Evolutionary conservation across 2,329 filamentous ascomycete species (phyloP).

Genomic region (Cladosporium halotolerans): DNA sequence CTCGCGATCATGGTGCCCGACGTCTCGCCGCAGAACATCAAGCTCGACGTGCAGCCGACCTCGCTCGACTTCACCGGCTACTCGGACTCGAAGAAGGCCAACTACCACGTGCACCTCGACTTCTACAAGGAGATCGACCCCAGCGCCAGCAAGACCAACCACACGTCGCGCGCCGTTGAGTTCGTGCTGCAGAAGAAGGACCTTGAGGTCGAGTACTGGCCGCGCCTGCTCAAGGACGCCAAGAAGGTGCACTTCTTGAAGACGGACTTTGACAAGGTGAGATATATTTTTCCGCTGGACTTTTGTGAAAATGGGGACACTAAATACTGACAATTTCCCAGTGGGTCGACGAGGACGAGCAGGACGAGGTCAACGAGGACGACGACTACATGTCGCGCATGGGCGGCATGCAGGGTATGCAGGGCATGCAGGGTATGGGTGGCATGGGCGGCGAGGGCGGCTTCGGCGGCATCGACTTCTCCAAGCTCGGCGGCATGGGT

Average conservation of each 20-base stretch:
- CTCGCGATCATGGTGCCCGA: conserved; percentile 87
- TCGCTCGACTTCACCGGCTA: conserved; percentile 75
- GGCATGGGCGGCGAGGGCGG: conserved; percentile 34
- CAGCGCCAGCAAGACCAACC: conserved; percentile 74
- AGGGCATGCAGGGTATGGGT: conserved; percentile 39
- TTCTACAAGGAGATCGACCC: conserved; percentile 89
- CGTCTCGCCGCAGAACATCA: conserved; percentile 66
- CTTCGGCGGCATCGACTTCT: conserved; percentile 49
- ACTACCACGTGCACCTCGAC: conserved; percentile 79
- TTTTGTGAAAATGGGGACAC: background rate
- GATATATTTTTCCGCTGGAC: conserved; percentile 20
- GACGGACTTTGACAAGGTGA: conserved; percentile 95
- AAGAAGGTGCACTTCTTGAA: conserved; percentile 94
- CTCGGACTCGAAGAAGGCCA: conserved; percentile 76
- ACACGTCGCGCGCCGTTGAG: conserved; percentile 83
- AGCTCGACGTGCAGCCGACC: conserved; percentile 75
- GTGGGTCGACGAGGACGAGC: conserved; percentile 98
- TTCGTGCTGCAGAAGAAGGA: conserved; percentile 96
- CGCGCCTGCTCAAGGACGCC: conserved; percentile 80
- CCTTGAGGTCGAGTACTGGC: conserved; percentile 90
- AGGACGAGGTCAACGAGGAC: conserved; percentile 80
- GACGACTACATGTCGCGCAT: conserved; percentile 54
- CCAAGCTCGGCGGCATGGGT: conserved; percentile 38
- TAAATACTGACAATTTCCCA: conserved; percentile 27
- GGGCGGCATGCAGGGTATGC: conserved; percentile 41